Evolutionary conservation across 805 yeast genomes (phyloP).

Genomic region (Yarrowia sp.): DNA sequence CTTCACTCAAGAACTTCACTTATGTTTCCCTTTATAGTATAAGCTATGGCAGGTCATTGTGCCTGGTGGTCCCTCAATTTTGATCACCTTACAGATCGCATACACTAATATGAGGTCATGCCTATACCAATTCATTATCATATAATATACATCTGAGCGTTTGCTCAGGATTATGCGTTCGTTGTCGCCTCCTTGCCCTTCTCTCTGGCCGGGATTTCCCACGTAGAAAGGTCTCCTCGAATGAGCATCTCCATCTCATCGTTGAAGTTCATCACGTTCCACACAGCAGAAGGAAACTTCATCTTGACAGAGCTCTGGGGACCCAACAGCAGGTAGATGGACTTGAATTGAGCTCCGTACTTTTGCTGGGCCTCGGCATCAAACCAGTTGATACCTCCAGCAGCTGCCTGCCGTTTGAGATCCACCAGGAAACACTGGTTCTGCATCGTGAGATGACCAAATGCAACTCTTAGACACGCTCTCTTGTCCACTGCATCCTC

Average conservation of each 20-base stretch:
- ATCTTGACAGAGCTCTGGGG: conserved; percentile 32
- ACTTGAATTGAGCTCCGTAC: conserved; percentile 32
- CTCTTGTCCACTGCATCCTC: conserved; percentile 23
- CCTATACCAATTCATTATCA: too few relatives aligned
- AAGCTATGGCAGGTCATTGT: too few relatives aligned
- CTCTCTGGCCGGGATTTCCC: conserved; percentile 3
- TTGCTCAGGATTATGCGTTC: conserved; percentile 2
- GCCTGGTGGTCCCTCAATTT: too few relatives aligned
- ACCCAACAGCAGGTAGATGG: conserved; percentile 19
- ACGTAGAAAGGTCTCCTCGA: neutral
- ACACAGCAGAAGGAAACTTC: conserved; percentile 26
- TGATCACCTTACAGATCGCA: too few relatives aligned
- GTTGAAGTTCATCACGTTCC: conserved; percentile 37
- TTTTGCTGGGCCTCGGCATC: conserved; percentile 32
- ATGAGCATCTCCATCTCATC: conserved; percentile 32
- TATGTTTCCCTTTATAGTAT: too few relatives aligned
- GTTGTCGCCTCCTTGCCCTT: neutral
- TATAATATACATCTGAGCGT: neutral
- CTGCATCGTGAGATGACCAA: conserved; percentile 29
- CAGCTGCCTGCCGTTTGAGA: conserved; percentile 20
- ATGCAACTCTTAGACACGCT: conserved; percentile 9
- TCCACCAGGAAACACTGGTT: conserved; percentile 34
- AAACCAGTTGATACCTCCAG: conserved; percentile 35
- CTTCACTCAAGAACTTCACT: too few relatives aligned
- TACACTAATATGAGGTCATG: too few relatives aligned